Evolutionary conservation across 768 basidiomycete genomes (phyloP), one percentile per base, ranked within the genome.

Genomic region (Termitomyces heimii): DNA sequence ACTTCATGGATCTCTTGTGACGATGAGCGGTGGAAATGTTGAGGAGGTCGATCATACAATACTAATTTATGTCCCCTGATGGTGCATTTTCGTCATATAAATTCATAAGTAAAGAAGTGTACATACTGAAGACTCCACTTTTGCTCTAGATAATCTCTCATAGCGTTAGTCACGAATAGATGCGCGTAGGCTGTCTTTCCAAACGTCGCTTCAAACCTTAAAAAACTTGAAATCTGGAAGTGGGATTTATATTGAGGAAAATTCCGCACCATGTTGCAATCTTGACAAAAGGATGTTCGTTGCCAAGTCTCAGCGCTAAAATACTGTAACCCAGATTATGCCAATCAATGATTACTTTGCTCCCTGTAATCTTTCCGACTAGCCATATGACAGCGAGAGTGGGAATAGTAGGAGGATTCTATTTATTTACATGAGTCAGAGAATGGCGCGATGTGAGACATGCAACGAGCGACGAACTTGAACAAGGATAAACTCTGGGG

Each of bases 321-420:
- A 98, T 94, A 61, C 86, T 96, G 68, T 93, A 94, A 18, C 97
- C 97, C 26, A 96, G 82, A 70, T 99, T 99, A 69, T 99, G 97
- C 97, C 97, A 99, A 73, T 99, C 97, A 54, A 99, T 94, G 58
- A 99, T 90, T 62, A 99, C 76, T 64, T 90, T 92, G 62, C 87
- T 88, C 3, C 89, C 87, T 18, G 84, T 79, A 16, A 92, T 64
- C 20, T 74, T 67, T 22, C 82, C 81, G 1, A 87, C 84, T 28
- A 94, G 69, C 78, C 90, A 89, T 3, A 91, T 92, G 20, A 98
- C 74, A 2, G 87, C 86, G 18, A 99, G 81, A 0, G 95, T 95
- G 1, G 97, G 97, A 37, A 99, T 94, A 58, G 90, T 91, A 9
- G 97, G 97, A 28, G 97, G 97, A 66, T 98, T 99, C 93, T 99